A percentile compares a stretch with the other conserved stretches of the same genome.
These are phyloP conservation scores for Apocynum venetum DNA, from an alignment of 257 asterid genomes.

Conservation along the genomic window DNA sequence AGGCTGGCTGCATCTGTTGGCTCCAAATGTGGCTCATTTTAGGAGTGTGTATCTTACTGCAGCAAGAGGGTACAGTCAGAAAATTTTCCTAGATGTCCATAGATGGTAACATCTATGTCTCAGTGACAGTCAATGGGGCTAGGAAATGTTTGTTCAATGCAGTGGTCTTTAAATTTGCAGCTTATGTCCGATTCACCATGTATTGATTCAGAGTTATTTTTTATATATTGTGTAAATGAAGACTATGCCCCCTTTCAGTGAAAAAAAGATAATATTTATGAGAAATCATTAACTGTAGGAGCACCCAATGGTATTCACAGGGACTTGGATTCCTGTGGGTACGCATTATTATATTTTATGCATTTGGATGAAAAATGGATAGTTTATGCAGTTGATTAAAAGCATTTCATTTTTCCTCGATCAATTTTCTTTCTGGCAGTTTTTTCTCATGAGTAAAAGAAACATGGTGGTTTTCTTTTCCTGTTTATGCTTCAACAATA, in stretches of 20 bases:
- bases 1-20: neutral
- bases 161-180: neutral
- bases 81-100: too few relatives aligned
- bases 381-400: neutral
- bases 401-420: neutral
- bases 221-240: neutral
- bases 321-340: neutral
- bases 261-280: too few relatives aligned
- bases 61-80: neutral
- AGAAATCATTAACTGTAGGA: neutral
- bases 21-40: neutral
- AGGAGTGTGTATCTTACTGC: neutral
- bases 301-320: neutral
- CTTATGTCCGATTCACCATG: neutral
- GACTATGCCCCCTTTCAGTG: neutral
- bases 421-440: neutral
- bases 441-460: neutral
- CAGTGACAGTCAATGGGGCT: neutral
- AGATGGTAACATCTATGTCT: neutral
- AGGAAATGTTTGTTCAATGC: neutral
- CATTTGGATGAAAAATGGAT: neutral
- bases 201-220: neutral
- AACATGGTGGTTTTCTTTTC: neutral
- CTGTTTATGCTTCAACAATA: neutral
- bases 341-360: neutral